Base-by-base conservation (phyloP, 495 filamentous ascomycete genomes). In the Aspergillus sparsus region DNA sequence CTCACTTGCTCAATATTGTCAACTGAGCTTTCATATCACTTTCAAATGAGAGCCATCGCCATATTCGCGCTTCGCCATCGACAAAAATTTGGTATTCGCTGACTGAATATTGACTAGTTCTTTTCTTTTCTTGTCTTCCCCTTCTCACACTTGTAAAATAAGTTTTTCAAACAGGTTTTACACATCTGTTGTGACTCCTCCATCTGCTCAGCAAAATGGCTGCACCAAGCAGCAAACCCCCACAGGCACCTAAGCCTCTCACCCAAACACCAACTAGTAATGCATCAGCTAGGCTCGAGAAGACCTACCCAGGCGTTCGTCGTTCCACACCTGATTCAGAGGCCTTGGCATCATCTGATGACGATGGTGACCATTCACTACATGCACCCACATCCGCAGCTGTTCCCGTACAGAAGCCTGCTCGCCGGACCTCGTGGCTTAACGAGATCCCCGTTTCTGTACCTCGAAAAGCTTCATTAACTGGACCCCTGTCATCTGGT, bases 281-380 rank as follows among this genome's bases (percentile, higher is more conserved):
- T 61, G 82, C 83, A 39, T 80, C 84, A 33, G 77, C 88, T 31
- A 77, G 89, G 50, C 79, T 89, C 16, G 91, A 94, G 57, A 92
- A 89, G 69, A 77, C 87, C 54, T 87, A 89, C 63, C 74, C 76
- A 7, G 81, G 79, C 49, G 74, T 85, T 42, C 85, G 89, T 63
- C 87, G 88, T 56, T 91, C 91, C 15, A 96, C 93, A 6, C 93
- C 93, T 13, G 93, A 96, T 67, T 96, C 92, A 7, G 93, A 97
- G 68, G 93, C 92, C 44, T 76, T 97, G 49, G 91, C 89, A 39
- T 96, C 92, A 60, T 96, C 93, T 3, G 93, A 97, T 68, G 93
- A 97, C 66, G 93, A 97, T 69, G 82, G 77, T 36, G 92, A 82
- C 34, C 80, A 83, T 61, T 62, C 64, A 13, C 66, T 71, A 9